Evolutionary conservation across 495 filamentous ascomycete genomes (phyloP), one percentile per base, ranked within the genome.

Genomic region (Xylaria castorea): DNA sequence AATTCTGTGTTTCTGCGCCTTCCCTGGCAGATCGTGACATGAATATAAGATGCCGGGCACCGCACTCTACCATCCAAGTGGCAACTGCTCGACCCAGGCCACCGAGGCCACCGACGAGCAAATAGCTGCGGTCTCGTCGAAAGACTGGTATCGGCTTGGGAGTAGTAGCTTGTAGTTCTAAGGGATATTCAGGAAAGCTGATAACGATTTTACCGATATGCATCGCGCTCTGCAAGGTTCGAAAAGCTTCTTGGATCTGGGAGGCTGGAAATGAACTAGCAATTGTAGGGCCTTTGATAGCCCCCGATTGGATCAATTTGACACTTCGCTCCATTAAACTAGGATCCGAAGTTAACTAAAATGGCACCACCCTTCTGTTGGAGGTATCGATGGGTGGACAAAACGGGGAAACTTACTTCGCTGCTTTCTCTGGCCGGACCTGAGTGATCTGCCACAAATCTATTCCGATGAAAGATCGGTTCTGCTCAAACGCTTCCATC

Each of bases 401-500:
- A 36, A 12, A 14, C 0, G 14, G 34, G 18, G 16, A 38, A 12
- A 61, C 58, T 61, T 38, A 61, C 58, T 22, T 12, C 1, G 55
- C 38, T 22, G 55, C 40, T 38, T 22, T 32, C 3, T 36, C 20
- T 18, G 68, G 68, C 40, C 34, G 53, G 5, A 55, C 40, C 5
- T 61, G 22, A 0, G 40, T 8, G 11, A 70, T 5, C 2, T 63
- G 65, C 20, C 73, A 64, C 44, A 80, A 38, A 42, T 85, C 76
- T 22, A 80, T 57, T n/a, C 78, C 76, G 4, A 60, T 42, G 42
- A 77, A 85, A 22, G 75, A 63, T 5, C 82, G 66, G 20, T 86
- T 85, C 1, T 78, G 63, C 38, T 65, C 58, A 51, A 85, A 85
- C 5, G 74, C 67, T 8, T 80, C 64, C 82, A 85, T 77, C 16